These are phyloP conservation scores for Exophiala calicioides DNA, from an alignment of 2,329 filamentous ascomycete genomes.

Conservation along the genomic window DNA sequence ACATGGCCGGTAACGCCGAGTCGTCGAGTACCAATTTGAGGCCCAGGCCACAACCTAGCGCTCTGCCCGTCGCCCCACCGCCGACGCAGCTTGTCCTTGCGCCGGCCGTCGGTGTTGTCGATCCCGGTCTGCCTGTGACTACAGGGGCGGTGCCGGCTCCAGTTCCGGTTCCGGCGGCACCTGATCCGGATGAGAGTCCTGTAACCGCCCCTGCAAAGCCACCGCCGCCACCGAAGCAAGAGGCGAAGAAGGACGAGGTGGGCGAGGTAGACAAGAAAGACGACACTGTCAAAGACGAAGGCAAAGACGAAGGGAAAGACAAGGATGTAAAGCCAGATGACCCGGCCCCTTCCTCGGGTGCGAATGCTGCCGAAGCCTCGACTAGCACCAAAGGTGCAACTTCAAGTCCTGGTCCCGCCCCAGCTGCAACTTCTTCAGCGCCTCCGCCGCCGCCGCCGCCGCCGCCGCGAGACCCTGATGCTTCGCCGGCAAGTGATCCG, in stretches of 20 bases:
- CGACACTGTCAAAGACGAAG: slow-evolving; percentile 1
- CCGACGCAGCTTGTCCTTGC: too few species aligned
- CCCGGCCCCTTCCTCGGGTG: too few species aligned
- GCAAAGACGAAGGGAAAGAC: neutral
- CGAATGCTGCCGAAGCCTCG: too few species aligned
- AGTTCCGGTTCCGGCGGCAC: slow-evolving; percentile 9
- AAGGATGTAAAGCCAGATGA: slow-evolving; percentile 3
- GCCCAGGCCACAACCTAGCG: slow-evolving; percentile 20
- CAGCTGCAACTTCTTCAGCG: slow-evolving; percentile 1
- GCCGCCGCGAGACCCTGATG: slow-evolving; percentile 13
- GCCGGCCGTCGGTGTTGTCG: too few species aligned
- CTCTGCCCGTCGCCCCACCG: slow-evolving; percentile 4
- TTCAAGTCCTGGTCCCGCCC: too few species aligned
- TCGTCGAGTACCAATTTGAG: slow-evolving; percentile 30
- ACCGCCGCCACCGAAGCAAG: slow-evolving; percentile 5
- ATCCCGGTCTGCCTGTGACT: neutral
- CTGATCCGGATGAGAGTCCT: slow-evolving; percentile 29
- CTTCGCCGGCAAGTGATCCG: slow-evolving; percentile 17
- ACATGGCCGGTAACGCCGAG: slow-evolving; percentile 35
- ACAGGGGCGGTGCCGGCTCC: slow-evolving; percentile 6
- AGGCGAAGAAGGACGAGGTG: slow-evolving; percentile 12
- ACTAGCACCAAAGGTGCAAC: too few species aligned
- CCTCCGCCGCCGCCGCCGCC: neutral
- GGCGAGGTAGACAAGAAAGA: neutral
- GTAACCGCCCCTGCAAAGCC: slow-evolving; percentile 25